phyloP scores from a whole-genome alignment of 2,329 filamentous ascomycete genomes.

The Stachybotrys echinatus region DNA sequence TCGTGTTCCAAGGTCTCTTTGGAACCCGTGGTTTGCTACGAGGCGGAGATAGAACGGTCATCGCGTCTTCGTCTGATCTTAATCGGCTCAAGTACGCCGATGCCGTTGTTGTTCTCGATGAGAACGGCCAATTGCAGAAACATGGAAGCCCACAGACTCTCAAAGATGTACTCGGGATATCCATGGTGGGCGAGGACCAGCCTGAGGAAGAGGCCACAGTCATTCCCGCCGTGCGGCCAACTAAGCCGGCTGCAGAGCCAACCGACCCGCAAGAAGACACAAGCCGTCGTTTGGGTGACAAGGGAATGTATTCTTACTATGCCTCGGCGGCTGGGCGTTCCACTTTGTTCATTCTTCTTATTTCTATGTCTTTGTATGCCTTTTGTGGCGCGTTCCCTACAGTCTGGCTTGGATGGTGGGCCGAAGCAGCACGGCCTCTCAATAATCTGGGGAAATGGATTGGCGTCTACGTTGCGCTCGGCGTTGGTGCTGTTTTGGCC shows the following conservation, averaged over 20 bases:
- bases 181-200: not conserved
- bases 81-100: constrained; percentile 26
- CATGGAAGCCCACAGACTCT: not conserved
- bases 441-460: constrained; percentile 27
- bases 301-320: constrained; percentile 1
- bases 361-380: constrained; percentile 9
- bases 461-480: constrained; percentile 25
- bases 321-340: not conserved
- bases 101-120: constrained; percentile 28
- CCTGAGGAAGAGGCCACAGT: not conserved
- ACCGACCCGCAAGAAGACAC: not conserved
- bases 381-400: constrained; percentile 8
- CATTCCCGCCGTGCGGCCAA: not conserved
- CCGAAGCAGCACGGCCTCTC: constrained; percentile 33
- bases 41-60: constrained; percentile 23
- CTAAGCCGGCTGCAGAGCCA: not conserved
- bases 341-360: not conserved
- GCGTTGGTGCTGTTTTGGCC: constrained; percentile 11
- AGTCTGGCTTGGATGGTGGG: constrained; percentile 45
- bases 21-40: constrained; percentile 28
- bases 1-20: constrained; percentile 31
- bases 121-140: not conserved
- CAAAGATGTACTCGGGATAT: not conserved
- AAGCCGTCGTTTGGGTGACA: not conserved
- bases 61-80: constrained; percentile 18